phyloP scores from a whole-genome alignment of 2,329 filamentous ascomycete genomes.

The Fusarium sp. region DNA sequence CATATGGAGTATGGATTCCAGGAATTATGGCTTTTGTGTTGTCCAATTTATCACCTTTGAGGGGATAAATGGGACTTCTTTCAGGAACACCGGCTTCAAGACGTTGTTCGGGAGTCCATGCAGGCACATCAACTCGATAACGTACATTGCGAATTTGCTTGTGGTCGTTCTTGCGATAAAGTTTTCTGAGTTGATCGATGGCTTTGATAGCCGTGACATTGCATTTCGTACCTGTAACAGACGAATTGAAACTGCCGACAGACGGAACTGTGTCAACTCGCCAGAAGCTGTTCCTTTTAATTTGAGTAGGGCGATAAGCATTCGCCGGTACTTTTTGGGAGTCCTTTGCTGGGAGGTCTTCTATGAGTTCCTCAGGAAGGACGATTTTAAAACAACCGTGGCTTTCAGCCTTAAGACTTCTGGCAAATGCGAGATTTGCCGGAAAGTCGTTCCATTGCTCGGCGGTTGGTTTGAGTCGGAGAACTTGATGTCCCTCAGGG shows the following conservation, averaged over 20 bases:
- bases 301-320: slow-evolving; percentile 49
- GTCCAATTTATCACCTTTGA: slow-evolving; percentile 51
- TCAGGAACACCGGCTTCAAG: slow-evolving; percentile 49
- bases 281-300: slow-evolving; percentile 50
- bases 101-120: slow-evolving; percentile 50
- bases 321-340: slow-evolving; percentile 47
- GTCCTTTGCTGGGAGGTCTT: slow-evolving; percentile 46
- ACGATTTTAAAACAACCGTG: slow-evolving; percentile 54
- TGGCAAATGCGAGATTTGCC: slow-evolving; percentile 48
- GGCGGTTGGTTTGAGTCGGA: slow-evolving; percentile 49
- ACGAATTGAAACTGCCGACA: slow-evolving; percentile 47
- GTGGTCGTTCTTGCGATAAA: slow-evolving; percentile 50
- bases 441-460: slow-evolving; percentile 52
- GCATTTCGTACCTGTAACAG: slow-evolving; percentile 37
- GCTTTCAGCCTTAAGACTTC: slow-evolving; percentile 43
- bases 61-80: slow-evolving; percentile 50
- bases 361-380: slow-evolving; percentile 46
- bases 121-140: slow-evolving; percentile 52
- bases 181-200: slow-evolving; percentile 47
- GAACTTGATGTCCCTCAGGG: slow-evolving; percentile 43
- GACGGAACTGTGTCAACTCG: slow-evolving; percentile 49
- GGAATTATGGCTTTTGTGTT: slow-evolving; percentile 51
- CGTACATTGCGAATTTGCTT: slow-evolving; percentile 51
- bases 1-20: slow-evolving; percentile 53
- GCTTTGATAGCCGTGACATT: slow-evolving; percentile 41